phyloP scores from a whole-genome alignment of 2,329 filamentous ascomycete species.

The Knoxdaviesia proteae region DNA sequence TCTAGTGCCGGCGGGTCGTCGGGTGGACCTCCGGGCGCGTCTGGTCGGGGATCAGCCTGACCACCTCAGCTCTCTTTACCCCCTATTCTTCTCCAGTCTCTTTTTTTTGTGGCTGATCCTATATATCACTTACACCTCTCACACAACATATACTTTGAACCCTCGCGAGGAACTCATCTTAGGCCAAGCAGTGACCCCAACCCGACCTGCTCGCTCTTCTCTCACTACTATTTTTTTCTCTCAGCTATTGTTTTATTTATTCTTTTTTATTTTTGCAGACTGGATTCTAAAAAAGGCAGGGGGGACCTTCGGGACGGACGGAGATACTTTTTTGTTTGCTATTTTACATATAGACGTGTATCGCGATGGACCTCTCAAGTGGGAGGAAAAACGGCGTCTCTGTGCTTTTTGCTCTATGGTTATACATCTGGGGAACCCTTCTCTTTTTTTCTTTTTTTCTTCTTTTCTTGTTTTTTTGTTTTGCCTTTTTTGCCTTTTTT shows the following conservation, averaged over 20 bases:
- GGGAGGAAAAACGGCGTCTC: not conserved
- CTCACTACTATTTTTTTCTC: not conserved
- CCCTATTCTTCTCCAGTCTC: not conserved
- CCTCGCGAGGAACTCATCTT: too few species aligned
- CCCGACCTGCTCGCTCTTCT: not conserved
- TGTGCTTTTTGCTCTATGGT: not conserved
- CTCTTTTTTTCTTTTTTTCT: constrained; percentile 1
- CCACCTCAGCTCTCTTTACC: not conserved
- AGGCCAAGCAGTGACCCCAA: too few species aligned
- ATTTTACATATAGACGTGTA: not conserved
- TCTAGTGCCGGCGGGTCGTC: not conserved
- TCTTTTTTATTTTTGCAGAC: not conserved
- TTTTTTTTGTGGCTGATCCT: not conserved
- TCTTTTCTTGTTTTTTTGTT: constrained; percentile 1
- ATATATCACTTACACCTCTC: not conserved
- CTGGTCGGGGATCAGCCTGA: not conserved
- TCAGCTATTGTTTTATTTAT: not conserved
- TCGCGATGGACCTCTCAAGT: not conserved
- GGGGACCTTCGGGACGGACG: not conserved
- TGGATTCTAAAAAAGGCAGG: not conserved
- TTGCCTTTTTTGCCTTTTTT: not conserved
- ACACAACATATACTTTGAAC: too few species aligned
- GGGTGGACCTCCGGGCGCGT: constrained; percentile 1
- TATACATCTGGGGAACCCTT: not conserved
- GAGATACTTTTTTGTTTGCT: not conserved